These are phyloP conservation scores for Tylopilus cervinicoccineus DNA, from an alignment of 768 basidiomycete genomes.

Conservation along the genomic window DNA sequence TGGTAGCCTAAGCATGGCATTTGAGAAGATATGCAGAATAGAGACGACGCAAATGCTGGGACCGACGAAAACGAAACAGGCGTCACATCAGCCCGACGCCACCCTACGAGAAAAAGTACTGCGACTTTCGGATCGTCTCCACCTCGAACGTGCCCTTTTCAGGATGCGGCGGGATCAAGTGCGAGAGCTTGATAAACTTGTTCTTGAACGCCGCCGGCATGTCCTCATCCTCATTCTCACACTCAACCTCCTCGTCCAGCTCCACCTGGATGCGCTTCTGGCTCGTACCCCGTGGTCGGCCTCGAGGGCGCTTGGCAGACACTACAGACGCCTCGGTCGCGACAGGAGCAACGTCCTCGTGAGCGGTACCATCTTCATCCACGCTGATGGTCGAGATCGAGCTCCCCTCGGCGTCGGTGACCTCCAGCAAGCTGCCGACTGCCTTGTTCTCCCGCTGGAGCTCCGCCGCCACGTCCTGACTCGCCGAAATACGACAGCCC, in stretches of 20 bases:
- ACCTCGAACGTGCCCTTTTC: conserved; percentile 86
- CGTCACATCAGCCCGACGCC: no score
- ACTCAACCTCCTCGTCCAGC: background rate
- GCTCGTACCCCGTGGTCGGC: conserved; percentile 19
- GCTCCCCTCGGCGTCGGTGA: conserved; percentile 35
- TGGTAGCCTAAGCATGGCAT: background rate
- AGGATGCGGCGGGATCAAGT: conserved; percentile 79
- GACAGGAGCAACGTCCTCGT: background rate
- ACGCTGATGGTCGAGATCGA: conserved; percentile 26
- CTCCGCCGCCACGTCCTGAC: conserved; percentile 36
- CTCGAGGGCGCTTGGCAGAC: conserved; percentile 12
- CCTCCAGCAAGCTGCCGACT: conserved; percentile 34
- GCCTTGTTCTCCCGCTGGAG: conserved; percentile 13
- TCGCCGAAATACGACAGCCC: conserved; percentile 43
- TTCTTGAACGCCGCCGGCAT: conserved; percentile 30
- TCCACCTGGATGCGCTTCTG: conserved; percentile 16
- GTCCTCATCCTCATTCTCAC: conserved; percentile 17
- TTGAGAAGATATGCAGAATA: background rate
- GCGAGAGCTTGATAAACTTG: conserved; percentile 71
- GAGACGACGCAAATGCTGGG: no score
- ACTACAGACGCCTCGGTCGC: background rate
- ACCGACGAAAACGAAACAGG: background rate
- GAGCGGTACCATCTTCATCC: background rate
- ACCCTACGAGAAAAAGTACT: conserved; percentile 89
- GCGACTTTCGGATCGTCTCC: conserved; percentile 69